phyloP scores from a whole-genome alignment of 2,329 filamentous ascomycete genomes.

The Zasmidium angulare region DNA sequence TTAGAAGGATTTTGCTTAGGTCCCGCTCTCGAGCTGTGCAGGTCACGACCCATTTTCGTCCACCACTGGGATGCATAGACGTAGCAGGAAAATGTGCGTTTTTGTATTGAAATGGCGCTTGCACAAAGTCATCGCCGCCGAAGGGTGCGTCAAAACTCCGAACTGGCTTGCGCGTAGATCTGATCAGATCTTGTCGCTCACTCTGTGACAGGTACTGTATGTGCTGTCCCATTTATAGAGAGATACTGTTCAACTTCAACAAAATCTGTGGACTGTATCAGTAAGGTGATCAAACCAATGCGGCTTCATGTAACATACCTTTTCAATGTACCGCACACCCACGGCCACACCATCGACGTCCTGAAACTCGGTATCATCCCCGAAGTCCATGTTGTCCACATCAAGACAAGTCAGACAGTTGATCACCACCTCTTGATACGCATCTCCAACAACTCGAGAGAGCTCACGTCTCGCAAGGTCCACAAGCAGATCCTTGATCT shows the following conservation, averaged over 20 bases:
- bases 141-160: too few species aligned
- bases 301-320: slow-evolving; percentile 5
- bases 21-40: too few species aligned
- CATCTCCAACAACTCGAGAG: slow-evolving; percentile 33
- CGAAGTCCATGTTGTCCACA: slow-evolving; percentile 20
- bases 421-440: slow-evolving; percentile 34
- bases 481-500: slow-evolving; percentile 9
- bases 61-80: too few species aligned
- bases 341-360: slow-evolving; percentile 18
- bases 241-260: not conserved
- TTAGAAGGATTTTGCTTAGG: too few species aligned
- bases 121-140: too few species aligned
- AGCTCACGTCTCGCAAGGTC: slow-evolving; percentile 10
- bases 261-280: not conserved
- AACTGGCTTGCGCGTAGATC: too few species aligned
- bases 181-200: too few species aligned
- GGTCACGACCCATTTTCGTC: too few species aligned
- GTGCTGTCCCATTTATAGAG: too few species aligned
- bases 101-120: too few species aligned
- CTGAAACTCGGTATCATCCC: slow-evolving; percentile 12
- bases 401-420: slow-evolving; percentile 36
- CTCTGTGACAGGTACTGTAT: too few species aligned
- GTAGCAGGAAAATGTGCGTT: too few species aligned
- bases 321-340: slow-evolving; percentile 25
- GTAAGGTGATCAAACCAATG: not conserved